phyloP scores from a whole-genome alignment of 768 basidiomycete genomes.

The Suillus bovinus region DNA sequence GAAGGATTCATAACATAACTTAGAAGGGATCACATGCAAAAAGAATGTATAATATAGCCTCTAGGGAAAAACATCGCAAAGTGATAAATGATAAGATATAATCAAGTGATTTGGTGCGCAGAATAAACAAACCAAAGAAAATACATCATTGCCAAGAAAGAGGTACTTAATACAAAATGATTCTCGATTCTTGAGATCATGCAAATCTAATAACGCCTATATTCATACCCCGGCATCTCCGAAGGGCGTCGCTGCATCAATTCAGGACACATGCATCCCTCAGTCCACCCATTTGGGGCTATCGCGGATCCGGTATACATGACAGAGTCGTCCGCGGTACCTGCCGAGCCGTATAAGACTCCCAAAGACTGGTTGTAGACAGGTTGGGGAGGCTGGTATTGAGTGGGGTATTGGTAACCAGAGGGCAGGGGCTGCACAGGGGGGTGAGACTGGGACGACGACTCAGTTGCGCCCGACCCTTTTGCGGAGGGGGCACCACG shows the following conservation, averaged over 20 bases:
- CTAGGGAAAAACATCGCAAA: not conserved
- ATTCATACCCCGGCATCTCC: not conserved
- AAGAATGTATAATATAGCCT: not conserved
- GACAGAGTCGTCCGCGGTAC: not conserved
- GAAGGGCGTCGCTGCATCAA: not conserved
- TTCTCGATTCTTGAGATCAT: not conserved
- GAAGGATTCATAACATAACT: too few relatives aligned
- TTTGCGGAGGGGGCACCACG: not conserved
- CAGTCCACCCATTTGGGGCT: not conserved
- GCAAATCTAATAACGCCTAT: not conserved
- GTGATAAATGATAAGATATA: not conserved
- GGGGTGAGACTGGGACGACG: too few relatives aligned
- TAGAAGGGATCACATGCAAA: not conserved
- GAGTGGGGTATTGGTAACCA: not conserved
- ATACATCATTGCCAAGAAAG: not conserved
- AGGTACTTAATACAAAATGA: not conserved
- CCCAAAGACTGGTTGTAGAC: not conserved
- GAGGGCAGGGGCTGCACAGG: too few relatives aligned
- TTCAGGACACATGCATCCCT: constrained; percentile 1
- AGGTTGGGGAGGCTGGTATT: not conserved
- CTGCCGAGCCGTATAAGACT: not conserved
- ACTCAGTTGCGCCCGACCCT: not conserved
- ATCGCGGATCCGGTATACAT: not conserved
- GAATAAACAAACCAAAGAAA: not conserved
- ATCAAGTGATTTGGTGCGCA: not conserved